phyloP scores from a whole-genome alignment of 805 yeast species.

The Scheffersomyces coipomensis region DNA sequence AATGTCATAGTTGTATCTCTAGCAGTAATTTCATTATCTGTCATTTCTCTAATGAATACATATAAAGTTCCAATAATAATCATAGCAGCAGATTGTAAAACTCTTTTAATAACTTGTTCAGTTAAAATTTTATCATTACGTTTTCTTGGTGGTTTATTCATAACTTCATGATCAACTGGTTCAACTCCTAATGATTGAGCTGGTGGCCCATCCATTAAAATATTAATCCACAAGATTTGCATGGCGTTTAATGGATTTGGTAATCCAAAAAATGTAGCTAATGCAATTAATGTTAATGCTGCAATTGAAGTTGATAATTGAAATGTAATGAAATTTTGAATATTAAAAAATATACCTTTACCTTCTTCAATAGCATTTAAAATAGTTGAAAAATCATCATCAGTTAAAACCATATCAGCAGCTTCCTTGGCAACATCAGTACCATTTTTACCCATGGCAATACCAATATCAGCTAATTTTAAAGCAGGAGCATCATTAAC shows the following conservation, averaged over 20 bases:
- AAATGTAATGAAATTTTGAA: slow-evolving; percentile 91
- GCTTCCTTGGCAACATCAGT: slow-evolving; percentile 99
- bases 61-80: slow-evolving; percentile 84
- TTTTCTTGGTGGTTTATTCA: slow-evolving; percentile 94
- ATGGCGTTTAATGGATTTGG: slow-evolving; percentile 96
- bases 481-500: slow-evolving; percentile 99
- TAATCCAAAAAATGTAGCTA: slow-evolving; percentile 80
- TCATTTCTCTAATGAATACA: slow-evolving; percentile 84
- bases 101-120: slow-evolving; percentile 61
- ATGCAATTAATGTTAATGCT: slow-evolving; percentile 84
- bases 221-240: slow-evolving; percentile 98
- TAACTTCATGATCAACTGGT: slow-evolving; percentile 93
- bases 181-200: slow-evolving; percentile 97
- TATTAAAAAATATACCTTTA: slow-evolving; percentile 93
- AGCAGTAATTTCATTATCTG: slow-evolving; percentile 76
- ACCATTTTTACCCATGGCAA: slow-evolving; percentile 90
- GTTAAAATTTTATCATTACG: slow-evolving; percentile 86
- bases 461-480: slow-evolving; percentile 93
- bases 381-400: slow-evolving; percentile 94
- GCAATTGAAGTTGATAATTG: slow-evolving; percentile 96
- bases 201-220: slow-evolving; percentile 98
- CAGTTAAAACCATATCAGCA: slow-evolving; percentile 95
- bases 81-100: slow-evolving; percentile 72
- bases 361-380: slow-evolving; percentile 95
- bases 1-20: slow-evolving; percentile 99